Percentiles rank a stretch among this genome's conserved stretches.
phyloP scores from a whole-genome alignment of 202 grass and related monocot species.

The Cymbopogon flexuosus region DNA sequence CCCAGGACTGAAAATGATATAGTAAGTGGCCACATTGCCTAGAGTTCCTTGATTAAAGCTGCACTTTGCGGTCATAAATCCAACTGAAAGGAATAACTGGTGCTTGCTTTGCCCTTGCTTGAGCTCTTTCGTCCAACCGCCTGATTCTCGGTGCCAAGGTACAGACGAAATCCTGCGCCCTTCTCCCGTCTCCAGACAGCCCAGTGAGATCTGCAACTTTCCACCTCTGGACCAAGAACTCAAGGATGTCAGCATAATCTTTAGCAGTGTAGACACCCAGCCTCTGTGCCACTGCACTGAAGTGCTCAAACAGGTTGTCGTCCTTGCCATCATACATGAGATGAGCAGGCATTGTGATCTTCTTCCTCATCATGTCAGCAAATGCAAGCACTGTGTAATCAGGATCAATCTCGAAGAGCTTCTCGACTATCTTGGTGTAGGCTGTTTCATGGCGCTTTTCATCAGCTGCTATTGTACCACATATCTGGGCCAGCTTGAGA shows the following conservation, averaged over 20 bases:
- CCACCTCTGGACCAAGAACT: slow-evolving; percentile 88
- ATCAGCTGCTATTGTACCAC: slow-evolving; percentile 82
- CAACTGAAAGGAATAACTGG: slow-evolving; percentile 64
- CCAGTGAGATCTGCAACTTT: slow-evolving; percentile 57
- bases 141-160: slow-evolving; percentile 73
- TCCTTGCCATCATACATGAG: slow-evolving; percentile 90
- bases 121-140: slow-evolving; percentile 71
- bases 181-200: slow-evolving; percentile 66
- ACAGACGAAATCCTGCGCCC: slow-evolving; percentile 77
- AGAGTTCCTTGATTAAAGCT: slow-evolving; percentile 43
- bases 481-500: slow-evolving; percentile 83
- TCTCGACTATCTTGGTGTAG: slow-evolving; percentile 87
- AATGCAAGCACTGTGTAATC: slow-evolving; percentile 72
- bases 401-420: slow-evolving; percentile 87
- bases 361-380: slow-evolving; percentile 98
- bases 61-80: slow-evolving; percentile 68
- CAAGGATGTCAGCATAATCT: slow-evolving; percentile 91
- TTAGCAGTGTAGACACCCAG: slow-evolving; percentile 79
- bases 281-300: slow-evolving; percentile 65
- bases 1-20: neutral
- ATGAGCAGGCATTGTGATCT: slow-evolving; percentile 95
- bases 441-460: slow-evolving; percentile 96
- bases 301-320: slow-evolving; percentile 77
- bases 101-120: slow-evolving; percentile 60
- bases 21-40: neutral